Evolutionary conservation across 2,329 filamentous ascomycete genomes (phyloP), one percentile per base, ranked within the genome.

Genomic region (Cladophialophora psammophila): DNA sequence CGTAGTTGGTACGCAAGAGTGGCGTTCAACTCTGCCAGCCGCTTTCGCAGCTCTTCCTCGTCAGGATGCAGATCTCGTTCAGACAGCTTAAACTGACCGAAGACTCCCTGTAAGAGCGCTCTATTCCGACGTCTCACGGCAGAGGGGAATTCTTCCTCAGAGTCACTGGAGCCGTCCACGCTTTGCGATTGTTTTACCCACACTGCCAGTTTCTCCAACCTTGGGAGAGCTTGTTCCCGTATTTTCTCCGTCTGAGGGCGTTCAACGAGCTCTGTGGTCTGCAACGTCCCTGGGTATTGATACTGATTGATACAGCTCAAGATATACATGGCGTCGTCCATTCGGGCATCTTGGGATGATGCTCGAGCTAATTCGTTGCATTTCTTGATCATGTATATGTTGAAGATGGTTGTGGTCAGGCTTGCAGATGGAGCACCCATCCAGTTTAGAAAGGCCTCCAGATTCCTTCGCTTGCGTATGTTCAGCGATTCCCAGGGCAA

Each of bases 231-330:
- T 42, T 10, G 38, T 5, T 42, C 38, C 4, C 7, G 38, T 5
- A 42, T 10, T 10, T 2, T 42, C 38, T 42, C 12, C 10, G 12
- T 42, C 2, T 42, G 12, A 1, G 15, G 38, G 13, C 10, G 38
- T 3, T 15, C 38, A 15, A 42, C 12, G 38, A n/a, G n/a, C n/a
- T 10, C 15, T 20, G n/a, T 3, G 42, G 42, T 20, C n/a, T 20
- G 42, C 42, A 48, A 48, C n/a, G 7, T 8, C 1, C 42, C n/a
- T 7, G 42, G 42, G 10, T 48, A 48, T 48, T 48, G 42, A 10
- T 48, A 48, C 42, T 48, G 42, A 20, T 48, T 48, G n/a, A 48
- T 48, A 48, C n/a, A 48, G 42, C 42, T 48, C 42, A 48, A 48
- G 15, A 48, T 48, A 20, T 48, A 48, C 42, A 48, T 48, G 42